Evolutionary conservation across 225 moss, liverwort and hornwort genomes (phyloP).

Genomic region (Marchantia paleacea): DNA sequence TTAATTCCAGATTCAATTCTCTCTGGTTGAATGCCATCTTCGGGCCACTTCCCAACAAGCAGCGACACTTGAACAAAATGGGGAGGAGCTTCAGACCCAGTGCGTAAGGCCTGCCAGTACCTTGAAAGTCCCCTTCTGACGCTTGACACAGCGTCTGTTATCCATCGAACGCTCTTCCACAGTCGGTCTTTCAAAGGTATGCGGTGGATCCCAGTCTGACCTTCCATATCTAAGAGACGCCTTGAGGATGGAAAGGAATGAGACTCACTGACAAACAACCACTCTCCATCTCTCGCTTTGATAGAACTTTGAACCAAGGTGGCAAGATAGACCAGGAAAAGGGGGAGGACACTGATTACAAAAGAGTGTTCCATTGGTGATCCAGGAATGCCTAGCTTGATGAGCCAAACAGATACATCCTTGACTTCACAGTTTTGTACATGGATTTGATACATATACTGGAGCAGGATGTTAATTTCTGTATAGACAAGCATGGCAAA

Average conservation of each 20-base stretch:
- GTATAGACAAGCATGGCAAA: slow-evolving; percentile 94
- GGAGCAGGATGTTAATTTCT: slow-evolving; percentile 80
- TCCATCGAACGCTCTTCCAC: slow-evolving; percentile 35
- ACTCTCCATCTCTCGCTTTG: slow-evolving; percentile 96
- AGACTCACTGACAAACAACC: slow-evolving; percentile 83
- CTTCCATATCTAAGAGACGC: slow-evolving; percentile 53
- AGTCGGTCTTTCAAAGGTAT: slow-evolving; percentile 48
- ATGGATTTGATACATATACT: slow-evolving; percentile 93
- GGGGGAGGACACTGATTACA: slow-evolving; percentile 90
- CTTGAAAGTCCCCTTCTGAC: slow-evolving; percentile 55
- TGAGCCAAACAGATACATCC: slow-evolving; percentile 63
- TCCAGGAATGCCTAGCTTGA: slow-evolving; percentile 75
- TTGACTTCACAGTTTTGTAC: slow-evolving; percentile 69
- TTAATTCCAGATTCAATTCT: slow-evolving; percentile 89
- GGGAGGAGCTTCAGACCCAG: slow-evolving; percentile 92
- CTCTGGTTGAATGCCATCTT: slow-evolving; percentile 93
- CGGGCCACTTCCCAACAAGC: slow-evolving; percentile 91
- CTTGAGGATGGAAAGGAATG: slow-evolving; percentile 58
- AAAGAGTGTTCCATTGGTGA: slow-evolving; percentile 76
- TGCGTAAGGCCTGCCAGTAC: slow-evolving; percentile 74
- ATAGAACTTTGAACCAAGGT: slow-evolving; percentile 94
- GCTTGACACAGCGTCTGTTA: slow-evolving; percentile 44
- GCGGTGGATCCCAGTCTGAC: slow-evolving; percentile 26
- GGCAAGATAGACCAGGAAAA: slow-evolving; percentile 84
- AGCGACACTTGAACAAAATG: slow-evolving; percentile 99